Evolutionary conservation across 2,329 filamentous ascomycete species (phyloP), one percentile per base, ranked within the genome.

Genomic region (Cordyceps cicadae): DNA sequence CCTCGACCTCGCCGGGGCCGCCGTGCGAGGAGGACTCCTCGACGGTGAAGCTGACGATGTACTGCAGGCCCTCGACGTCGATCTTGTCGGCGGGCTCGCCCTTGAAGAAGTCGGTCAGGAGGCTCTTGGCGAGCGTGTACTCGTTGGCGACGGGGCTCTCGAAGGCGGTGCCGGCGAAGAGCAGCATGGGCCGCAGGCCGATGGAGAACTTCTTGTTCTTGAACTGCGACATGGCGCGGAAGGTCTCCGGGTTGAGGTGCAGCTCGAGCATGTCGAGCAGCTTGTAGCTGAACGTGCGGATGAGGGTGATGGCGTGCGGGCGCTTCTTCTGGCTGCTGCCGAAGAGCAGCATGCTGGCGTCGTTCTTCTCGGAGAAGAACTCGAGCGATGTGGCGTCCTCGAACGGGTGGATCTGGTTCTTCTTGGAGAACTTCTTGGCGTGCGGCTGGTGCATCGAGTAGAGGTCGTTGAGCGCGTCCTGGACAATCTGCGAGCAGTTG

Each of bases 331-430:
- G 90, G 74, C 87, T 88, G 72, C 84, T 87, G 57, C 87, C 92
- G 69, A 96, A 96, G 66, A 94, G 82, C 66, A 97, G 82, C 53
- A 97, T 79, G 51, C 87, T 89, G 69, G 90, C 87, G 74, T 99
- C 94, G 77, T 99, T 99, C 80, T 97, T 99, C 72, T 92, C 87
- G 64, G 88, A 88, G 79, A 99, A 92, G 79, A 99, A 99, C 76
- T 97, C 91, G 66, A 97, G 83, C 58, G 89, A 93, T 32, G 87
- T 81, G 65, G 89, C 79, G 72, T 95, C 92, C 74, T 97, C 93
- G 75, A 99, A 99, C 2, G 94, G 94, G 75, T 94, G 92, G 68
- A 96, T 88, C 67, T 86, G 82, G 76, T 99, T 99, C 80, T 97
- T 97, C 83, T 97, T 99, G 76, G 86, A 90, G 79, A 99, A 96